A percentile compares a stretch with the other conserved stretches of the same genome.
phyloP scores from a whole-genome alignment of 352 stramenopile species.

The Pythium chondricola region DNA sequence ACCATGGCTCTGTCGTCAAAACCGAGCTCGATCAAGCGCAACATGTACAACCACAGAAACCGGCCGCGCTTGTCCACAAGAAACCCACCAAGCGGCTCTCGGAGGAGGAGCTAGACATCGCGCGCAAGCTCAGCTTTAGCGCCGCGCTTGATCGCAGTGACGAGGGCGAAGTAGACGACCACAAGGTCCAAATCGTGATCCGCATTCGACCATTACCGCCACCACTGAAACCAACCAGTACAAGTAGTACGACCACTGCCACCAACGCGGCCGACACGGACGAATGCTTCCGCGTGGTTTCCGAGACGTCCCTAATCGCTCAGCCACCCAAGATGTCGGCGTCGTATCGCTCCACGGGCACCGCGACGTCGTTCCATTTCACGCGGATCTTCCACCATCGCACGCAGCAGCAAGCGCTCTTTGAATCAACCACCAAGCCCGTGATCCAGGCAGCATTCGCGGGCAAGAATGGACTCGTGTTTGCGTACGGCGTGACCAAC shows the following conservation, averaged over 20 bases:
- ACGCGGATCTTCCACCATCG: slow-evolving; percentile 73
- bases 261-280: slow-evolving; percentile 7
- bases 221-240: neutral
- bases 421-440: slow-evolving; percentile 83
- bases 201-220: slow-evolving; percentile 45
- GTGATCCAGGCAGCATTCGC: slow-evolving; percentile 88
- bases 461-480: slow-evolving; percentile 89
- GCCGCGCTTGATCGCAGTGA: slow-evolving; percentile 25
- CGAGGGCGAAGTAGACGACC: slow-evolving; percentile 17
- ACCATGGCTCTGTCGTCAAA: neutral
- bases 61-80: neutral
- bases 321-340: slow-evolving; percentile 71
- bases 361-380: slow-evolving; percentile 75
- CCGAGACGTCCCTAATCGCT: slow-evolving; percentile 50
- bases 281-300: slow-evolving; percentile 66
- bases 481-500: slow-evolving; percentile 98
- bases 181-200: slow-evolving; percentile 56
- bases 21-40: neutral
- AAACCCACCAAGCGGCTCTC: slow-evolving; percentile 6
- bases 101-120: slow-evolving; percentile 26
- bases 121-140: slow-evolving; percentile 68
- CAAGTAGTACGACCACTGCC: neutral
- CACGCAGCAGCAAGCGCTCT: slow-evolving; percentile 89
- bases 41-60: neutral
- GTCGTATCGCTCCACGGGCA: slow-evolving; percentile 68